These are phyloP conservation scores for Rutstroemia sp. DNA, from an alignment of 2,329 filamentous ascomycete genomes.

Conservation along the genomic window DNA sequence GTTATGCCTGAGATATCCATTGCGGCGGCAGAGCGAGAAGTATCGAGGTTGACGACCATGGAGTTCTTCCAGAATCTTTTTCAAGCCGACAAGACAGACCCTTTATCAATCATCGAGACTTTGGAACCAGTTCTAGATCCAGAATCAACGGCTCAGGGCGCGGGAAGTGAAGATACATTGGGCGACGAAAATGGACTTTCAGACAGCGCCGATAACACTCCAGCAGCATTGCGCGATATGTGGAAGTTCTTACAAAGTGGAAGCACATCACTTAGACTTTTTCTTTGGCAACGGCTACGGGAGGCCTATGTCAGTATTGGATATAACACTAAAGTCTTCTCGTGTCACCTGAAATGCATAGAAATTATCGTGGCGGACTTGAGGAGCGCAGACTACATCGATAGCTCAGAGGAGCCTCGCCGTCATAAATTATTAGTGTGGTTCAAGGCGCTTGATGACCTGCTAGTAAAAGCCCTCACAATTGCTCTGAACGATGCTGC, in stretches of 20 bases:
- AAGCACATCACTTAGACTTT: slow-evolving; percentile 74
- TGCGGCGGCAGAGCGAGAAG: slow-evolving; percentile 79
- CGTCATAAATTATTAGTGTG: slow-evolving; percentile 65
- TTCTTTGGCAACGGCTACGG: slow-evolving; percentile 85
- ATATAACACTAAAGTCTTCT: slow-evolving; percentile 81
- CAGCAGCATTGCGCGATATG: slow-evolving; percentile 58
- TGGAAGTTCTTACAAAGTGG: slow-evolving; percentile 78
- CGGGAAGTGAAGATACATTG: slow-evolving; percentile 11
- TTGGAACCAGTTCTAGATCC: slow-evolving; percentile 87
- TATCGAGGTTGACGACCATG: slow-evolving; percentile 88
- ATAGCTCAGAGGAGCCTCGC: slow-evolving; percentile 54
- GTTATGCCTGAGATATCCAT: slow-evolving; percentile 83
- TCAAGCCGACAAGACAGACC: slow-evolving; percentile 71
- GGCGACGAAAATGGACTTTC: slow-evolving; percentile 8
- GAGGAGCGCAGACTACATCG: slow-evolving; percentile 48
- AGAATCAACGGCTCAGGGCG: slow-evolving; percentile 40
- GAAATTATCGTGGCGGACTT: slow-evolving; percentile 72
- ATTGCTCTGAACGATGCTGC: slow-evolving; percentile 56
- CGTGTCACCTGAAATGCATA: slow-evolving; percentile 77
- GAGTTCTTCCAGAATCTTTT: slow-evolving; percentile 93
- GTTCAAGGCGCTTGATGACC: slow-evolving; percentile 71
- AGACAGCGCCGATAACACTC: slow-evolving; percentile 22
- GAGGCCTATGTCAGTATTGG: slow-evolving; percentile 82
- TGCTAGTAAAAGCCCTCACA: slow-evolving; percentile 64
- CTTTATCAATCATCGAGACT: slow-evolving; percentile 79